Conservation (phyloP, 306 rosid species). For the Carpinus fangiana region DNA sequence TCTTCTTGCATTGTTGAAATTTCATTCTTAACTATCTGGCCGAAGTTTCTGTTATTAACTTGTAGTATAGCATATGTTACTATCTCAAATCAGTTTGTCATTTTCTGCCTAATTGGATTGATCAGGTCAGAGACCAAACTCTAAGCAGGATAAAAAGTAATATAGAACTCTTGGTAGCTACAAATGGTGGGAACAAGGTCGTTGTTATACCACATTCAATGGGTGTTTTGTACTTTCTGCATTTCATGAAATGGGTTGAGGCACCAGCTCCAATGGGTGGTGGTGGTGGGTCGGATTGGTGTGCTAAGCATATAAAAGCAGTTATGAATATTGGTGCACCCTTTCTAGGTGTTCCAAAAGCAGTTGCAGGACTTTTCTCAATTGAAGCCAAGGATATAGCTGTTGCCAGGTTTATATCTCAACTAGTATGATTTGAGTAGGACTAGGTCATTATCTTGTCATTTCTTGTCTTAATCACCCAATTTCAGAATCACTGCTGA, state of each 20-base stretch:
- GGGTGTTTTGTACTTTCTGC: slow-evolving; percentile 83
- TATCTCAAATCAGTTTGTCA: slow-evolving; percentile 17
- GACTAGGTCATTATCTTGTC: neutral
- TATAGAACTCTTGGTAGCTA: slow-evolving; percentile 79
- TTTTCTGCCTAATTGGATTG: slow-evolving; percentile 31
- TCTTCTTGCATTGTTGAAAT: slow-evolving; percentile 11
- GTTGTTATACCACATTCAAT: slow-evolving; percentile 85
- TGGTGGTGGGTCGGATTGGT: slow-evolving; percentile 87
- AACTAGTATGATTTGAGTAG: slow-evolving; percentile 19
- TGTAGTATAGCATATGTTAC: slow-evolving; percentile 12
- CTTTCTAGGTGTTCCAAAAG: slow-evolving; percentile 84
- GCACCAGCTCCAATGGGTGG: slow-evolving; percentile 80
- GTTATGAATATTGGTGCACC: slow-evolving; percentile 82
- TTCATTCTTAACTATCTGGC: slow-evolving; percentile 19
- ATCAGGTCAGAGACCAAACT: slow-evolving; percentile 69
- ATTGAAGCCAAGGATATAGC: slow-evolving; percentile 82
- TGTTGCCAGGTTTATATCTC: slow-evolving; percentile 66
- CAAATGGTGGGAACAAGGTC: slow-evolving; percentile 74
- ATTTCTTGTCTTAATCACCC: neutral
- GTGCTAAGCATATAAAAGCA: slow-evolving; percentile 79
- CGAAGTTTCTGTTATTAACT: neutral
- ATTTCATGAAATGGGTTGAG: slow-evolving; percentile 93
- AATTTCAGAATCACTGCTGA: neutral
- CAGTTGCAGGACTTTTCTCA: slow-evolving; percentile 77
- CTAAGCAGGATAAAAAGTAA: slow-evolving; percentile 79